Base-by-base conservation (phyloP, 2,329 filamentous ascomycete species). In the Penicillium italicum region DNA sequence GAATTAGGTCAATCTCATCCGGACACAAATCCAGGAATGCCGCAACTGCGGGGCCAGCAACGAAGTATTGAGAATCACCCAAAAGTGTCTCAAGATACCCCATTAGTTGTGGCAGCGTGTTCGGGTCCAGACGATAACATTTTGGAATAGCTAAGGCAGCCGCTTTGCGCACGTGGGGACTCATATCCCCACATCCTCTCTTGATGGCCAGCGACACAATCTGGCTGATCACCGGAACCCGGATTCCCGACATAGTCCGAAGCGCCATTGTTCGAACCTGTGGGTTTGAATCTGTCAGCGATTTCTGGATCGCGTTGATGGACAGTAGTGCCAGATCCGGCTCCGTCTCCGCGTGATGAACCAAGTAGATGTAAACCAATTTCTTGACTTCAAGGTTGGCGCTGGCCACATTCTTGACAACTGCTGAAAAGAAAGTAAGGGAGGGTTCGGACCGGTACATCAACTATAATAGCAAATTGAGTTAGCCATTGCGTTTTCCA, bases 301-400 rank as follows among this genome's bases (percentile, higher is more conserved):
- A 96, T 76, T 97, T 97, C 71, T 99, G 94, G 66, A 99, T 97
- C 7, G 94, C 96, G 76, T 99, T 99, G 82, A 99, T 97, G 56
- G 92, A 96, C 42, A 99, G 83, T 36, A 99, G 83, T 20, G 94
- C 92, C 43, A 97, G 89, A 75, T 99, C 94, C 55, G 93, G 94
- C 69, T 97, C 94, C 61, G 91, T 86, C 73, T 97, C 94, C 72
- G 94, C 94, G 81, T 99, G 92, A 72, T 95, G 90, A 58, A 97
- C 88, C 59, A 99, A 86, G 76, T 97, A 99, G 72, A 97, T 96
- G 79, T 99, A 99, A 60, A 99, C 94, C 53, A 99, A 85, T 75
- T 97, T 97, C 77, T 97, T 95, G 74, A 97, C 92, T 69, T 96
- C 91, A 66, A 97, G 82, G 67, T 91, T 96, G 14, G 92, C 89